Evolutionary conservation across 2,329 filamentous ascomycete species (phyloP), one percentile per base, ranked within the genome.

Genomic region (Gaeumannomyces sp.): DNA sequence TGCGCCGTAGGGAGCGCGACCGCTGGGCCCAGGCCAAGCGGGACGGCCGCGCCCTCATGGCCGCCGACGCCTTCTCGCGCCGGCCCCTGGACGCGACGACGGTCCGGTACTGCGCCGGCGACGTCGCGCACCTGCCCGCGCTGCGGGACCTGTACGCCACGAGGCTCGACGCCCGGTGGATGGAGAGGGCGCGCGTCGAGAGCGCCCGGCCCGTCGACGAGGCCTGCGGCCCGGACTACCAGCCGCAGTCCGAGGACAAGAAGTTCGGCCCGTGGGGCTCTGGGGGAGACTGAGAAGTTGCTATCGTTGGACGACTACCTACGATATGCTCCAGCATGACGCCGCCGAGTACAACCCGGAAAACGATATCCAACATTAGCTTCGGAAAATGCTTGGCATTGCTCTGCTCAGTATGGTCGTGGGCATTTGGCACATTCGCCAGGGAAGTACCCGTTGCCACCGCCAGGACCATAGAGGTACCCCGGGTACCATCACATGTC

Each of bases 31-130:
- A 29, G 0, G 64, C 67, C 38, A 83, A 83, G 67, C 71, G 76
- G 0, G 67, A 71, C 8, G 78, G 78, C 0, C 11, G 62, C 0
- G 65, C 63, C 2, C 71, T 83, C 4, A 83, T 82, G 67, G 45
- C 22, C 19, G 45, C n/a, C 67, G 73, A 77, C 19, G 77, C 83
- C 0, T 85, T 85, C 69, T 77, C 80, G 65, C 62, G 72, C 59
- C 74, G 82, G 0, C 83, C 83, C 0, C 65, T 85, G 8, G 58
- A 67, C 0, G 14, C 68, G 3, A 76, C 76, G 0, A 74, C 84
- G 2, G 64, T 71, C 28, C 16, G 68, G 0, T 85, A 85, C 70
- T 84, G 81, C 67, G 72, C 74, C 3, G 73, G 79, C 29, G 81
- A 85, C 67, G 77, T 85, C 14, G 56, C 25, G 10, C 60, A 66